phyloP scores from a whole-genome alignment of 2,329 filamentous ascomycete species.

The Fonsecaea monophora region DNA sequence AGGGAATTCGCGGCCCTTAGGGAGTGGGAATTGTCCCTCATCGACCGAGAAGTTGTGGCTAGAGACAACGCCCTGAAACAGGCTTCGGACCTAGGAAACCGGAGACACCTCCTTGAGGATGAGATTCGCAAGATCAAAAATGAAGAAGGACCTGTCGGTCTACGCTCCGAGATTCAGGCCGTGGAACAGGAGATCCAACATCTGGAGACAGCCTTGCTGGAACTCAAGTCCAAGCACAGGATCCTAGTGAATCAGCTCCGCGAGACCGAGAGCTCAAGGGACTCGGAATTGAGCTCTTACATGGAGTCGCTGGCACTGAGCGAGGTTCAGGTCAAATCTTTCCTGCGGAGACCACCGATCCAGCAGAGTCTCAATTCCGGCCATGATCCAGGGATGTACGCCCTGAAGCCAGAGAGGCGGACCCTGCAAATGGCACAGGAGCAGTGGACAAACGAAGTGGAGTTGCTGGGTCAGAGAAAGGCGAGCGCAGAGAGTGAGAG shows the following conservation, averaged over 20 bases:
- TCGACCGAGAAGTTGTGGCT: slow-evolving; percentile 55
- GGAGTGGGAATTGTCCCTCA: slow-evolving; percentile 60
- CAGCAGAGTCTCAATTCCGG: slow-evolving; percentile 44
- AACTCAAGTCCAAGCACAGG: slow-evolving; percentile 62
- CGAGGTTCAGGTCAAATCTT: slow-evolving; percentile 61
- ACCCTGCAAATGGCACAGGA: slow-evolving; percentile 67
- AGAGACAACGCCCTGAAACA: slow-evolving; percentile 57
- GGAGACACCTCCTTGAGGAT: slow-evolving; percentile 57
- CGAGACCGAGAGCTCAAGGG: slow-evolving; percentile 62
- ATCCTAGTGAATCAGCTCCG: slow-evolving; percentile 60
- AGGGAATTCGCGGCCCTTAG: slow-evolving; percentile 63
- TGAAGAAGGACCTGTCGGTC: slow-evolving; percentile 53
- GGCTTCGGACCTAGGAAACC: slow-evolving; percentile 60
- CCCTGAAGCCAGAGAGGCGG: slow-evolving; percentile 62
- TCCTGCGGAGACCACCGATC: slow-evolving; percentile 57
- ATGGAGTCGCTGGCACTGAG: slow-evolving; percentile 62
- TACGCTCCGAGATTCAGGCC: slow-evolving; percentile 59
- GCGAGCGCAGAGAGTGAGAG: slow-evolving; percentile 60
- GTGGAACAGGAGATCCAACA: slow-evolving; percentile 64
- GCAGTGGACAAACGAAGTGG: slow-evolving; percentile 61
- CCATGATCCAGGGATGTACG: slow-evolving; percentile 51
- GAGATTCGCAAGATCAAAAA: slow-evolving; percentile 57
- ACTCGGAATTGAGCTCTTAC: slow-evolving; percentile 66
- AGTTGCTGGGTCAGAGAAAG: slow-evolving; percentile 52
- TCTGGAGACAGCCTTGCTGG: slow-evolving; percentile 62